phyloP scores from a whole-genome alignment of 2,329 filamentous ascomycete genomes.

The Geosmithia putterillii region DNA sequence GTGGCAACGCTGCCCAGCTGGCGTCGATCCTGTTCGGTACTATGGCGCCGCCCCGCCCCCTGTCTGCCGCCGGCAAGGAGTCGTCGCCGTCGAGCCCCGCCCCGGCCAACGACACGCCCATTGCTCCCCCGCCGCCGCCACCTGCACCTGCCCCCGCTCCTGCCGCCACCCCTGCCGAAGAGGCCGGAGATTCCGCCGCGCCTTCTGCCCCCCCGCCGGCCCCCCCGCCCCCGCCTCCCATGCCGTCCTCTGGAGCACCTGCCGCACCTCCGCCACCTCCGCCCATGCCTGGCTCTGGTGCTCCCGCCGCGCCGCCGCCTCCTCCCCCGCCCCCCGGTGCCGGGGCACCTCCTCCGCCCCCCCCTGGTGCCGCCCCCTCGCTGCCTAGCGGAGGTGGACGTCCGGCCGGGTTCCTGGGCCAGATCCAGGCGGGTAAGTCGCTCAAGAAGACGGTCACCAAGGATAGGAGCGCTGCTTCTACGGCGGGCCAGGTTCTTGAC shows the following conservation, averaged over 20 bases:
- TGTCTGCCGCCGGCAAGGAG: slow-evolving; percentile 72
- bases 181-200: slow-evolving; percentile 5
- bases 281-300: slow-evolving; percentile 19
- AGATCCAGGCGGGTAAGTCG: slow-evolving; percentile 70
- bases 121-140: slow-evolving; percentile 24
- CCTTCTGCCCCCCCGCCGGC: slow-evolving; percentile 17
- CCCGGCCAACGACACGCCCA: slow-evolving; percentile 26
- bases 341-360: slow-evolving; percentile 29
- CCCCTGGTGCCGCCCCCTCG: slow-evolving; percentile 25
- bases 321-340: slow-evolving; percentile 22
- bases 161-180: slow-evolving; percentile 12
- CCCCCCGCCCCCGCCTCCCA: slow-evolving; percentile 14
- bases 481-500: slow-evolving; percentile 64
- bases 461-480: slow-evolving; percentile 62
- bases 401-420: slow-evolving; percentile 56
- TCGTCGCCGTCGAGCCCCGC: slow-evolving; percentile 25
- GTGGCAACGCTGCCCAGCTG: slow-evolving; percentile 77
- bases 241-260: slow-evolving; percentile 13
- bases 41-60: slow-evolving; percentile 83
- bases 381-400: slow-evolving; percentile 33
- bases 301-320: slow-evolving; percentile 22
- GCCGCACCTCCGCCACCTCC: slow-evolving; percentile 16
- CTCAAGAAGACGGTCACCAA: slow-evolving; percentile 84
- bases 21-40: slow-evolving; percentile 93
- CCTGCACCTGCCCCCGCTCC: slow-evolving; percentile 9